Base-by-base conservation (phyloP, 2,329 filamentous ascomycete species). In the Raffaelea arxii region DNA sequence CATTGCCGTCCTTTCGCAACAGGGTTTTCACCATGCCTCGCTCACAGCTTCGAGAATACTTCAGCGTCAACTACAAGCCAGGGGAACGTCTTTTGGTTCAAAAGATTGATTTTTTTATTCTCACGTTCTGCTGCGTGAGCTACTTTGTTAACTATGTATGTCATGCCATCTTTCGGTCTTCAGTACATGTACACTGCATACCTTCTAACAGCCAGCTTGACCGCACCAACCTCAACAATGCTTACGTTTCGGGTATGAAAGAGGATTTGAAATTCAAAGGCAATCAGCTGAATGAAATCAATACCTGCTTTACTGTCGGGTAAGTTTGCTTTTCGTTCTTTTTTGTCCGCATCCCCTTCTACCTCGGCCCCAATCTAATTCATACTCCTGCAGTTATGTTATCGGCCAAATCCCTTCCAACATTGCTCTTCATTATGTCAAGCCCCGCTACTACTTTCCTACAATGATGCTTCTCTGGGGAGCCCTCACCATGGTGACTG, bases 381-480 rank as follows among this genome's bases (percentile, higher is more conserved):
- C n/a, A n/a, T n/a, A n/a, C n/a, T n/a, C n/a, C n/a, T n/a, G n/a
- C n/a, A 60, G 63, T 11, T 69, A 70, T 43, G 62, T 71, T 23
- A 55, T 82, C 4, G 78, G 79, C 1, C 78, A 84, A 57, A 64
- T 82, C 16, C 78, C 78, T 0, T 75, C 71, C 44, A 81, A 80
- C 54, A 58, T 82, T 9, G 77, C 77, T 3, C 66, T 85, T 3
- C 75, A 82, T 58, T 79, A 81, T 53, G 57, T 84, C 49, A 71
- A 71, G 43, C 80, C 80, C 2, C 69, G 78, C n/a, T 66, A 76
- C 50, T 84, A 77, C 65, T 81, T 81, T 55, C 80, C 79, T 0
- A 55, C 66, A 24, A 81, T 80, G 70, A 80, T 82, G 72, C 47
- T 81, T 19, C 56, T 77, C 47, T 85, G 81, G 82, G 79, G 74